Base-by-base conservation (phyloP, 805 yeast genomes). In the Candida maltosa region DNA sequence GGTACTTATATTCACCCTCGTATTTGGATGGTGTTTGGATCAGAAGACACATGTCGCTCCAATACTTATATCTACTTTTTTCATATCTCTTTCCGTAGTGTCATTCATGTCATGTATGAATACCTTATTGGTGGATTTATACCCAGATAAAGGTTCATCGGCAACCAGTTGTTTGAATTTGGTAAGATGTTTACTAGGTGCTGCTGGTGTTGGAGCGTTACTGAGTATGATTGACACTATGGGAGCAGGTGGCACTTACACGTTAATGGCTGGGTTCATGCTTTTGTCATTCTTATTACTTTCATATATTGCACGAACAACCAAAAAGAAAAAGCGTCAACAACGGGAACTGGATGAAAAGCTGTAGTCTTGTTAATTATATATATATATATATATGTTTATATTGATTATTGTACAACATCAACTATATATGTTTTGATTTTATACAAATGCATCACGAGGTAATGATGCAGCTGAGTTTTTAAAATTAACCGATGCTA, bases 21-120 rank as follows among this genome's bases (percentile, higher is more conserved):
- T 79, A 5, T 83, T 72, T 55, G 94, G 91, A 2, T 86, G 94
- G 94, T 73, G 84, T 39, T 45, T 84, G 9, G 60, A 72, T 17
- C 49, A 62, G 12, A 52, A 61, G 14, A 70, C 70, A 1, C 60
- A 63, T 24, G 54, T 79, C 25, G 73, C 80, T 0, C 73, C 73
- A 0, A 73, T 82, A 3, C 52, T 83, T 10, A 66, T 83, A 0
- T 56, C 73, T 39, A 59, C 79, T 5, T 81, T 78, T 33, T 49
- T 80, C 20, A 63, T 74, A 1, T 76, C 87, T 4, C 53, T 70
- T 37, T 68, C 77, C 10, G 67, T 78, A 5, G 72, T 80, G 48
- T 75, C 73, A 38, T 73, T 76, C 30, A 46, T 82, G 38, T 67
- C 78, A 11, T 68, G 75, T 20, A 65, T 78, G 2, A 71, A 76